Base-by-base conservation (phyloP, 345 rosid species). In the Lepidium didymum region DNA sequence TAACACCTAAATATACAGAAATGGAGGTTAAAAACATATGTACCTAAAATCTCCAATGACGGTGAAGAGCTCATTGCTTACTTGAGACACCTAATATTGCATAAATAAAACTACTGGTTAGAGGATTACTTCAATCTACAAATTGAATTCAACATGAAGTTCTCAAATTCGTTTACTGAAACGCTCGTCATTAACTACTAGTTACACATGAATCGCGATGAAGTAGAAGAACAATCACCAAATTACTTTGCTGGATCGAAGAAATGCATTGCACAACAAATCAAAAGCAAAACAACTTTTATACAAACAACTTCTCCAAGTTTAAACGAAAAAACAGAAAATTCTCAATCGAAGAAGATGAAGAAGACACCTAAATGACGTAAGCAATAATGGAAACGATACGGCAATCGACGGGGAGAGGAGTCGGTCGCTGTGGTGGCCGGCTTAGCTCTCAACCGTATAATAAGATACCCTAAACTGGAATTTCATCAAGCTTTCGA, bases 41-140 rank as follows among this genome's bases (percentile, higher is more conserved):
- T 74, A 89, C 97, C 94, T 84, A 89, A 78, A 76, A 92, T 92
- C 37, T 87, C 90, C 85, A 86, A 56, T 6, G 87, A 60, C 0
- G 89, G 89, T 27, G 80, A 74, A 73, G 84, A 56, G 37, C 70
- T 66, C 65, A 68, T 46, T n/a, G 83, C 70, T 54, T 67, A 67
- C 36, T 74, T 74, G 62, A 73, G 47, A 67, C 11, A 53, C 73
- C 77, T 67, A 16, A 52, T 11, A 31, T 13, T 25, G 25, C 40
- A 67, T n/a, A 18, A 15, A 50, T 19, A 53, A 44, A 36, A n/a
- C 18, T 11, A 40, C 3, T 29, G 12, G 60, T 56, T 46, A 47
- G 7, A 58, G 16, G 33, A 58, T 21, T 0, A 35, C 23, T 21
- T 5, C n/a, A 58, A 36, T 25, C 7, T 4, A 47, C 65, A 72